A percentile compares a stretch with the other conserved stretches of the same genome.
phyloP scores from a whole-genome alignment of 148 eudicot species.

The Beta vulgaris region DNA sequence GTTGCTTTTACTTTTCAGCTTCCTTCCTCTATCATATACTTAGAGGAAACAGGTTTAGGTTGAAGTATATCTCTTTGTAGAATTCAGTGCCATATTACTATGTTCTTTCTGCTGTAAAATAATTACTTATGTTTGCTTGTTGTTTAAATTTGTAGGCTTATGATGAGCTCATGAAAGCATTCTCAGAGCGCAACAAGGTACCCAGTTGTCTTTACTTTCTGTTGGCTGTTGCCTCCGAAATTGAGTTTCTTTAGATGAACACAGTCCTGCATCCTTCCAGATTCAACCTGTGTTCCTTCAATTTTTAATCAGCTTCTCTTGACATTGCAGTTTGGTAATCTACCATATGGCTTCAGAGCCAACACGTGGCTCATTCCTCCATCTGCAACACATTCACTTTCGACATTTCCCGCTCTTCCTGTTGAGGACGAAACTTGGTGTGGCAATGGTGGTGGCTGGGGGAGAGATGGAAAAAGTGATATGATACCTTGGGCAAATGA shows the following conservation, averaged over 20 bases:
- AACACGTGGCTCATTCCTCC: constrained; percentile 99
- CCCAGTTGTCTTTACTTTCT: constrained; percentile 14
- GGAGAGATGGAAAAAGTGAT: constrained; percentile 85
- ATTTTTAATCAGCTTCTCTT: constrained; percentile 10
- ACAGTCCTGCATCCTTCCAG: not conserved
- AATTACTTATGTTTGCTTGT: not conserved
- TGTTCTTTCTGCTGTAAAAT: constrained; percentile 1
- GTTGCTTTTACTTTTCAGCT: not conserved
- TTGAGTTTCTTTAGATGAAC: not conserved
- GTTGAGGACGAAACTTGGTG: constrained; percentile 94
- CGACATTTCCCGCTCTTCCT: constrained; percentile 76
- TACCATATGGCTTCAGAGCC: constrained; percentile 96
- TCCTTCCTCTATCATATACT: not conserved
- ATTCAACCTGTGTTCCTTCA: not conserved
- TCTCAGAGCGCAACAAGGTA: constrained; percentile 95
- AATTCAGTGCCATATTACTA: not conserved
- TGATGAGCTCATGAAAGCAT: constrained; percentile 91
- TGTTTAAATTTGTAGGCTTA: constrained; percentile 59
- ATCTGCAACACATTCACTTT: constrained; percentile 64
- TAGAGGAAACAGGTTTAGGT: too few species aligned
- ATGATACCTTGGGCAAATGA: constrained; percentile 84
- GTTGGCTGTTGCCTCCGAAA: constrained; percentile 17
- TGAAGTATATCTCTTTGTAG: too few species aligned
- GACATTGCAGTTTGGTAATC: constrained; percentile 86
- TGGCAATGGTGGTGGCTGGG: constrained; percentile 95